Conservation (phyloP, 495 filamentous ascomycete species). For the Symbiotaphrina buchneri region DNA sequence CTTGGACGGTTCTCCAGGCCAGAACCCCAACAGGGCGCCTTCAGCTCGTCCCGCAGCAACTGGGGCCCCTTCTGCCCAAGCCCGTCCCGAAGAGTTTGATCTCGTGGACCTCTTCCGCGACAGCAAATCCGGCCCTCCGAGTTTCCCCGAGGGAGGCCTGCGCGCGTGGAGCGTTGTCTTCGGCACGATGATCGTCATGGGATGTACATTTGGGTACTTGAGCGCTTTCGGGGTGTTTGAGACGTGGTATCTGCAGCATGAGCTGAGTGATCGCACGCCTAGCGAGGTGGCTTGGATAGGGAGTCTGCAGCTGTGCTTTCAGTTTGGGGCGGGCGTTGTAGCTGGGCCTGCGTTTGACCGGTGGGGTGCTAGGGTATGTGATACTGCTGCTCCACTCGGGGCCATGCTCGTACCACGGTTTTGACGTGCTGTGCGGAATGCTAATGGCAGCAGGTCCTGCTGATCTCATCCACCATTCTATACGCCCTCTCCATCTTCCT, state of each 20-base stretch:
- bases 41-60: no score
- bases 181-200: conserved; percentile 10
- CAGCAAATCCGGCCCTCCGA: no score
- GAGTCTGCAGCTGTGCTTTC: conserved; percentile 22
- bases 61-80: no score
- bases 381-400: no score
- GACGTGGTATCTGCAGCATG: conserved; percentile 29
- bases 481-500: conserved; percentile 28
- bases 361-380: no score
- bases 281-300: conserved; percentile 40
- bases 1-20: no score
- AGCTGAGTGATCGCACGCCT: conserved; percentile 20
- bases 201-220: conserved; percentile 33
- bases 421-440: conserved; percentile 14
- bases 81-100: no score
- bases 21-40: no score
- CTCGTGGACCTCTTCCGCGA: no score
- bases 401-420: no score
- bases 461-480: conserved; percentile 11
- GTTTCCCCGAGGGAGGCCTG: conserved; percentile 15
- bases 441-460: conserved; percentile 12
- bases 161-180: conserved; percentile 15
- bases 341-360: conserved; percentile 29
- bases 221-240: conserved; percentile 40
- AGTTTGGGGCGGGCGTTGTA: conserved; percentile 20